These are phyloP conservation scores for Talaromyces sp. DNA, from an alignment of 2,329 filamentous ascomycete genomes.

Conservation along the genomic window DNA sequence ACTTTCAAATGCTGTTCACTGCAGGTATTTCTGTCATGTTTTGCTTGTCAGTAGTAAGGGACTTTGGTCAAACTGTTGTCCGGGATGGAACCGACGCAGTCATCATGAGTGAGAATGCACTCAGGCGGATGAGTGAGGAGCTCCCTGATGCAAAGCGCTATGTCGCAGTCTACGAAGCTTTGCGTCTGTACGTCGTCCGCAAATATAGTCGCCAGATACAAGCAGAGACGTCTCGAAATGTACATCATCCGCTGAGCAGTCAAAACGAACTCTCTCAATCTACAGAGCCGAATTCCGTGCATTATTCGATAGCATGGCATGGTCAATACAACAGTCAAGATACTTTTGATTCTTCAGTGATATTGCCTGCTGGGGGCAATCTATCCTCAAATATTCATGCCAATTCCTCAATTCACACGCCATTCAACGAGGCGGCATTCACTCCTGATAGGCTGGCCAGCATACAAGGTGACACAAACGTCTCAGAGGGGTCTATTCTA, in stretches of 20 bases:
- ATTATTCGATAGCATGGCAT: background rate
- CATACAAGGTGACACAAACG: background rate
- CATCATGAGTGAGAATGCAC: constrained; percentile 6
- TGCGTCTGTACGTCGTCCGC: constrained; percentile 17
- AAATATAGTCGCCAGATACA: constrained; percentile 11
- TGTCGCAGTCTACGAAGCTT: constrained; percentile 24
- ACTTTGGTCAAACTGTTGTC: constrained; percentile 9
- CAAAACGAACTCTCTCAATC: background rate
- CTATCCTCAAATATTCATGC: background rate
- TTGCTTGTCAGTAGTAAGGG: constrained; percentile 19
- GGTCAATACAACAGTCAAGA: background rate
- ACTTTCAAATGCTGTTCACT: constrained; percentile 54
- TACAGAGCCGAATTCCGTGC: no score
- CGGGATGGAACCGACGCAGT: constrained; percentile 16
- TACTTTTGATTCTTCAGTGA: background rate
- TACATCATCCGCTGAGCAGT: background rate
- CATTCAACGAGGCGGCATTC: background rate
- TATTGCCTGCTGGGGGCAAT: background rate
- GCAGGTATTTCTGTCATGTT: constrained; percentile 46
- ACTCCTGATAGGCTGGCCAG: background rate
- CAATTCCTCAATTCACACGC: background rate
- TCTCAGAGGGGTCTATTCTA: constrained; percentile 11
- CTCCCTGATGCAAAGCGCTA: constrained; percentile 24
- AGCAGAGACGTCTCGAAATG: background rate
- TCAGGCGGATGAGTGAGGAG: constrained; percentile 20